Conservation (phyloP, 768 basidiomycete genomes). For the Termitomyces sp. region DNA sequence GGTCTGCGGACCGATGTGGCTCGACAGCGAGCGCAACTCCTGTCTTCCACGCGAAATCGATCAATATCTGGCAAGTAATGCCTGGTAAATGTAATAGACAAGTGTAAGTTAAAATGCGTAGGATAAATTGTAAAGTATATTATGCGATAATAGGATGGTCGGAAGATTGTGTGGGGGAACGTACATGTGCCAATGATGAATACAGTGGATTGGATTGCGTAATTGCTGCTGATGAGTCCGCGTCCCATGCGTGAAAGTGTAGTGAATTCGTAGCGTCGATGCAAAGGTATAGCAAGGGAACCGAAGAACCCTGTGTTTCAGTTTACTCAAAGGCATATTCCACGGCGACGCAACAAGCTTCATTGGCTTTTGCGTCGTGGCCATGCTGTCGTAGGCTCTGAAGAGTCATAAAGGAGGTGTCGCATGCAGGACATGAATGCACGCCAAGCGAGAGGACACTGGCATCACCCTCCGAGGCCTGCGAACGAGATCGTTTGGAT, state of each 20-base stretch:
- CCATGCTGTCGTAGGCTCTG: conserved; percentile 63
- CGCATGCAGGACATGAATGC: conserved; percentile 74
- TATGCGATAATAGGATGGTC: conserved; percentile 11
- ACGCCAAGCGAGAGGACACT: conserved; percentile 39
- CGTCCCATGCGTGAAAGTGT: conserved; percentile 4
- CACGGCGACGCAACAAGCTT: conserved; percentile 72
- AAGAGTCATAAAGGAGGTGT: conserved; percentile 58
- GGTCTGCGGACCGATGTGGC: conserved; percentile 2
- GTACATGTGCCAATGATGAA: conserved; percentile 16
- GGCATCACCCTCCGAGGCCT: conserved; percentile 28
- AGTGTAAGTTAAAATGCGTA: conserved; percentile 8
- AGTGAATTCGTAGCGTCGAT: conserved; percentile 6
- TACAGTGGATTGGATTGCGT: conserved; percentile 16
- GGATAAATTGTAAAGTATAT: conserved; percentile 8
- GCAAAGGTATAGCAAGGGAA: conserved; percentile 2
- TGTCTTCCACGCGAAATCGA: neutral
- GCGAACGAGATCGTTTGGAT: conserved; percentile 55
- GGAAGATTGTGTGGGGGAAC: conserved; percentile 4
- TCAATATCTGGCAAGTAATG: conserved; percentile 1
- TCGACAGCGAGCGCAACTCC: neutral
- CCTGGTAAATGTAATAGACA: conserved; percentile 10
- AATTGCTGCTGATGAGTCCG: conserved; percentile 11
- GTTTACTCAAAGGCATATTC: conserved; percentile 64
- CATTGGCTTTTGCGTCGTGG: conserved; percentile 44
- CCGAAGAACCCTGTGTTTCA: neutral